Base-by-base conservation (phyloP, 306 rosid species). In the apple (Malus domestica) region DNA sequence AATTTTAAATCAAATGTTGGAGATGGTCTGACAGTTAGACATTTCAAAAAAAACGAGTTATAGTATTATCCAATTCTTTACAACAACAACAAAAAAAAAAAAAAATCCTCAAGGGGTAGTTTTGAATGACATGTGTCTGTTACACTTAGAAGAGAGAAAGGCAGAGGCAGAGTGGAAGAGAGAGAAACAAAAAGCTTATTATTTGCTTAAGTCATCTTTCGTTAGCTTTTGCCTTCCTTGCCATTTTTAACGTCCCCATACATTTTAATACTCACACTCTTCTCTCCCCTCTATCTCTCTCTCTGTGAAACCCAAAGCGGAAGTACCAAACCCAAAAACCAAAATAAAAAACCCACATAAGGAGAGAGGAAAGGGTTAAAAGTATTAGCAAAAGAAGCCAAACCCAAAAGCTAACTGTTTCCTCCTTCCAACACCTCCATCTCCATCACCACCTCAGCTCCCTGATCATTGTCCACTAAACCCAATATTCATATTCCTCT, bases 171-270 rank as follows among this genome's bases (percentile, higher is more conserved):
- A 30, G 35, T 10, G 67, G 55, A 70, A 65, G 16, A 57, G 52
- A 64, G 33, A 65, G 29, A 12, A 77, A 38, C 71, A 12, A 61
- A 59, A n/a, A n/a, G 6, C 23, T 72, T 57, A 73, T 46, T 54
- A 19, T 73, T 71, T 63, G 73, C 81, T 67, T 6, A 65, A 62
- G 82, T 80, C 82, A 76, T 74, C 81, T 80, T 82, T 73, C 86
- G 82, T 81, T 74, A 29, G 73, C 74, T 52, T 52, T 4, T 55
- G 70, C 54, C 60, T 27, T 40, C 68, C 45, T 69, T 64, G 29
- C 33, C 61, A 12, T 35, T 22, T 70, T 57, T 76, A 77, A 68
- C 78, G 74, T 30, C 59, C 76, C 70, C 79, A 6, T 27, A 35
- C 72, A 27, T 0, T 22, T 58, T 1, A 12, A 61, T 61, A 14